A percentile compares a stretch with the other conserved stretches of the same genome.
Conservation (phyloP, 148 eudicot species). For the Polygonum aviculare region DNA sequence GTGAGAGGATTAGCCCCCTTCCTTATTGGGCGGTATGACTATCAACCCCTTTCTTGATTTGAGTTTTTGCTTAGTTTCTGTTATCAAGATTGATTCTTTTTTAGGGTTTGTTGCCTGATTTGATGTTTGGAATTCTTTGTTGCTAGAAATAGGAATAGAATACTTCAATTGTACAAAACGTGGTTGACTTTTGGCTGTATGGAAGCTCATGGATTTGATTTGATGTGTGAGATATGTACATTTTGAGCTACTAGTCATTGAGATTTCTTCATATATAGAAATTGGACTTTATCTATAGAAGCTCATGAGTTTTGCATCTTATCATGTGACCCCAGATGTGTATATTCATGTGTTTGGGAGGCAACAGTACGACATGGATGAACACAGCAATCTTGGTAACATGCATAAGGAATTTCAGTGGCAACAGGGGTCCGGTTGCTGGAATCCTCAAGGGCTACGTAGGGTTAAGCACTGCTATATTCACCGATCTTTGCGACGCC, state of each 20-base stretch:
- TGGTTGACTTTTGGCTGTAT: too few relatives aligned
- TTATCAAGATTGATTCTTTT: neutral
- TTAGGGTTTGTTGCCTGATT: neutral
- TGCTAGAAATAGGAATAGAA: neutral
- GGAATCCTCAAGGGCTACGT: constrained; percentile 60
- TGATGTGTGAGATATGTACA: too few relatives aligned
- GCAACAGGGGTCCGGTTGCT: constrained; percentile 44
- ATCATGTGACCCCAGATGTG: constrained; percentile 15
- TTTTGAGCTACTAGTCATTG: too few relatives aligned
- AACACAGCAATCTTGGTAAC: constrained; percentile 60
- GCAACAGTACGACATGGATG: constrained; percentile 71
- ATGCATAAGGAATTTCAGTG: constrained; percentile 49
- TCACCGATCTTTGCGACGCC: constrained; percentile 50
- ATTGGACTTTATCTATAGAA: too few relatives aligned
- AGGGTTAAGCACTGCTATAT: constrained; percentile 54
- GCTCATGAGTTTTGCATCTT: neutral
- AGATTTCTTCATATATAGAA: too few relatives aligned
- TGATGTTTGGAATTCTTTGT: neutral
- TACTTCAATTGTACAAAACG: too few relatives aligned
- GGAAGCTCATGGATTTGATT: too few relatives aligned
- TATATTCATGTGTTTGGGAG: constrained; percentile 34
- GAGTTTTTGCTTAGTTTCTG: neutral
- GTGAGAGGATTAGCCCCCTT: constrained; percentile 29
- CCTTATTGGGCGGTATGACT: constrained; percentile 67
- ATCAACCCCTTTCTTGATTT: neutral